Base-by-base conservation (phyloP, 495 filamentous ascomycete genomes). In the Talaromyces liani region DNA sequence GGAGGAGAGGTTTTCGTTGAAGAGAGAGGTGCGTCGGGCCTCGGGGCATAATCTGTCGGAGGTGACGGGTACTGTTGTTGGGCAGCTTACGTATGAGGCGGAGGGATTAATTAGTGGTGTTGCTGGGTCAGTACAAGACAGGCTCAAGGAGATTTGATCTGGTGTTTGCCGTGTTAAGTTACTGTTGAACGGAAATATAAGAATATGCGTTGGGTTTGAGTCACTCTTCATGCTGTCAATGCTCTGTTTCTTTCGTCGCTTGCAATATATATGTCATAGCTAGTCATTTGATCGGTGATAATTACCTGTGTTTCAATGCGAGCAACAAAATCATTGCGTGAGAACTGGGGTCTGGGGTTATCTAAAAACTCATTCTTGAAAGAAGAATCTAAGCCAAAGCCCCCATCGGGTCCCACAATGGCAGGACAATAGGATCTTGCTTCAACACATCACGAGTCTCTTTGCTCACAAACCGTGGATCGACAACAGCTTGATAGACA, bases 331-430 rank as follows among this genome's bases (percentile, higher is more conserved):
- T 9, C 9, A 41, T 12, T 36, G 33, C 2, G 6, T 18, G 20
- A 20, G n/a, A 47, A 10, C 16, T 47, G 1, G 14, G 7, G 5
- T 20, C 20, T n/a, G n/a, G n/a, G n/a, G n/a, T n/a, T n/a, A 20
- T 47, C 10, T 16, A 41, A 47, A 49, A 22, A 14, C 22, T 45
- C 39, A 45, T n/a, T 1, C 36, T 41, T 41, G 36, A 16, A 9
- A 20, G n/a, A 1, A 5, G n/a, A 49, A 49, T 2, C 18, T 60
- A 93, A 68, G 91, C 91, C 70, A 96, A 73, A 20, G 87, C 83
- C 12, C 91, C 91, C 90, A 96, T 91, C 0, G 91, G 91, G 82
- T 96, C 91, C 91, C 91, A 95, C 51, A 91, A 71, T 16, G 89
- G 87, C 64, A 96, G 73, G 45, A 90, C 83, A 60, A 85, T 83